Percentiles rank a stretch among this genome's conserved stretches.
Evolutionary conservation across 2,329 filamentous ascomycete genomes (phyloP).

Genomic region (Colletotrichum gloeosporioides): DNA sequence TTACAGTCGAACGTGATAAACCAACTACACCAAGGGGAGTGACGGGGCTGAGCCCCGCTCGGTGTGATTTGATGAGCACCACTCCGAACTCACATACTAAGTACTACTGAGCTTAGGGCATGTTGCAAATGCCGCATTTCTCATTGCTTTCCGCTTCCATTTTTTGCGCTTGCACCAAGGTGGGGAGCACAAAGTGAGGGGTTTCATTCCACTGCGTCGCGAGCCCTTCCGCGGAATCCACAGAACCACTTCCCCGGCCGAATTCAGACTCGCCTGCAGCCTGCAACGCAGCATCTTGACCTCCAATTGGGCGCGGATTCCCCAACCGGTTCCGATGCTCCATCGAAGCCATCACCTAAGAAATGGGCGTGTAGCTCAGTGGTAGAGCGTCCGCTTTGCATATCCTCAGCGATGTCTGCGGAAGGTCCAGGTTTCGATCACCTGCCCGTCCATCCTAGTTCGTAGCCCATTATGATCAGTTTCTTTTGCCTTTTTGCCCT

Average conservation of each 20-base stretch:
- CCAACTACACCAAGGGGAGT: constrained; percentile 18
- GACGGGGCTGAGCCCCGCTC: neutral
- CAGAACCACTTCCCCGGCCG: neutral
- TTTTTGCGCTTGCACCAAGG: neutral
- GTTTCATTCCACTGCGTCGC: neutral
- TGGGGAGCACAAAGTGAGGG: neutral
- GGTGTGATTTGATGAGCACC: accelerated
- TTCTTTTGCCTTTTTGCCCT: neutral
- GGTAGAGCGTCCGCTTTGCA: constrained; percentile 20
- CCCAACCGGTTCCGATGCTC: neutral
- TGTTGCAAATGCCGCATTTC: neutral
- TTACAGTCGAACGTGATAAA: constrained; percentile 12
- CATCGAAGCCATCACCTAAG: neutral
- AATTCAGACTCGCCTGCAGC: neutral
- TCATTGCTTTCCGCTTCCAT: neutral
- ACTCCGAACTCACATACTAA: accelerated
- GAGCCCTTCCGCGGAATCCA: neutral
- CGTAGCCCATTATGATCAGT: accelerated
- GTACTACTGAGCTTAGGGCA: accelerated
- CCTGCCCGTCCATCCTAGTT: neutral
- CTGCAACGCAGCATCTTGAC: neutral
- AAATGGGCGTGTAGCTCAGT: constrained; percentile 13
- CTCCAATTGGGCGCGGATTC: neutral
- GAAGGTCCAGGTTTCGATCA: constrained; percentile 20
- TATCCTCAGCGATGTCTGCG: neutral